phyloP scores from a whole-genome alignment of 2,329 filamentous ascomycete species.

The Colletotrichum phormii region DNA sequence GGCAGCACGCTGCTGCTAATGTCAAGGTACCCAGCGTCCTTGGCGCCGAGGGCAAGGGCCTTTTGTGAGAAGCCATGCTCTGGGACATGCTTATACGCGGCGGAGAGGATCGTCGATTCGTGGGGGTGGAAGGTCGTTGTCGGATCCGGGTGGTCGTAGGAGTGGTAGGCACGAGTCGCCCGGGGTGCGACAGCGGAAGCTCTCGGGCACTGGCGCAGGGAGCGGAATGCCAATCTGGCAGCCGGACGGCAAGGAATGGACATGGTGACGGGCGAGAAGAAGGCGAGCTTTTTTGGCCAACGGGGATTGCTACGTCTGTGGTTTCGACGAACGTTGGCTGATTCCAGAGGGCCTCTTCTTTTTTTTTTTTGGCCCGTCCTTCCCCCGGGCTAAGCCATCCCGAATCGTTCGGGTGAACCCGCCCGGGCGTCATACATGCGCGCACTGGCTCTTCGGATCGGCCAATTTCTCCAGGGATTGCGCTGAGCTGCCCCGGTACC shows the following conservation, averaged over 20 bases:
- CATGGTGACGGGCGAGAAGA: slow-evolving; percentile 1
- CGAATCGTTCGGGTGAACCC: neutral
- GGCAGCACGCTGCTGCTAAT: slow-evolving; percentile 87
- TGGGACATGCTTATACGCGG: slow-evolving; percentile 84
- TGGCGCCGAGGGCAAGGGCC: slow-evolving; percentile 80
- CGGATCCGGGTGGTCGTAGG: slow-evolving; percentile 73
- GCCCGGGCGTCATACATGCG: neutral
- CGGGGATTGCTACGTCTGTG: neutral
- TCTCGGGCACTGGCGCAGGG: slow-evolving; percentile 6
- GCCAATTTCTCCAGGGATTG: neutral
- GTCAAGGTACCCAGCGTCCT: slow-evolving; percentile 87
- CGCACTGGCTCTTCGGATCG: neutral
- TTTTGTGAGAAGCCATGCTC: slow-evolving; percentile 82
- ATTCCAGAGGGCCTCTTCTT: neutral
- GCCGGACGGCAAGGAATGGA: slow-evolving; percentile 2
- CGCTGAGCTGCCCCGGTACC: neutral
- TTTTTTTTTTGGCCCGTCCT: neutral
- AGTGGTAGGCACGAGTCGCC: slow-evolving; percentile 71
- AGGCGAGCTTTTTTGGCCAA: neutral
- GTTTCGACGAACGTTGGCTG: neutral
- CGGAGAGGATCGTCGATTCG: slow-evolving; percentile 82
- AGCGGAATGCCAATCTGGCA: slow-evolving; percentile 8
- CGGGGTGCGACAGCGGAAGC: neutral
- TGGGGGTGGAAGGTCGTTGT: slow-evolving; percentile 72
- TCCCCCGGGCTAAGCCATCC: neutral